Base-by-base conservation (phyloP, 169 alveolate genomes). In the Babesia sp. region DNA sequence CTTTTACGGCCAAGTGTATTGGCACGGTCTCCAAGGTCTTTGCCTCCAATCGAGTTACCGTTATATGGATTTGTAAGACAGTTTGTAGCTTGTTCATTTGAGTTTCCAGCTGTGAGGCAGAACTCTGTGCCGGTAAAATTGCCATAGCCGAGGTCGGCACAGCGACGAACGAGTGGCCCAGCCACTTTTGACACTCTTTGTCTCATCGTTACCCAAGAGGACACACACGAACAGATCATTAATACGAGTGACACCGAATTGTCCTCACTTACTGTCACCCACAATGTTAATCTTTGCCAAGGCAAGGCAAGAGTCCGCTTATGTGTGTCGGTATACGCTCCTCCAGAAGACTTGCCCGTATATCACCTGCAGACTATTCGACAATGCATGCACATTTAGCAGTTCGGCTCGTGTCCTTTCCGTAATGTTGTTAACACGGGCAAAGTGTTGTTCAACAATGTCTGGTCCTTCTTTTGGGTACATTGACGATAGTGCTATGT, bases 271-370 rank as follows among this genome's bases (percentile, higher is more conserved):
- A n/a, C n/a, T n/a, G n/a, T n/a, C n/a, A n/a, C n/a, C n/a, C n/a
- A n/a, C n/a, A n/a, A n/a, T n/a, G n/a, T n/a, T n/a, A n/a, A n/a
- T n/a, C n/a, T n/a, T n/a, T n/a, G n/a, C n/a, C n/a, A n/a, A n/a
- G n/a, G n/a, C n/a, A n/a, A n/a, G n/a, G n/a, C n/a, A n/a, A n/a
- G n/a, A n/a, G n/a, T n/a, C n/a, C n/a, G n/a, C n/a, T n/a, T n/a
- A n/a, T n/a, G n/a, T n/a, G n/a, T n/a, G n/a, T 11, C 18, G 16
- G 55, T 20, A 20, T 37, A 31, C n/a, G 41, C 41, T 58, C 50
- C 29, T 29, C 87, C 87, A 79, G 16, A 58, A 41, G 18, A 79
- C 70, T 9, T 79, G 83, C 24, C 75, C 28, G 39, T 42, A 69
- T 45, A 76, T 51, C 36, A 51, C 20, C 34, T 76, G 64, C 9